Base-by-base conservation (phyloP, 2,329 filamentous ascomycete species). In the Reticulascus tulasneorum region DNA sequence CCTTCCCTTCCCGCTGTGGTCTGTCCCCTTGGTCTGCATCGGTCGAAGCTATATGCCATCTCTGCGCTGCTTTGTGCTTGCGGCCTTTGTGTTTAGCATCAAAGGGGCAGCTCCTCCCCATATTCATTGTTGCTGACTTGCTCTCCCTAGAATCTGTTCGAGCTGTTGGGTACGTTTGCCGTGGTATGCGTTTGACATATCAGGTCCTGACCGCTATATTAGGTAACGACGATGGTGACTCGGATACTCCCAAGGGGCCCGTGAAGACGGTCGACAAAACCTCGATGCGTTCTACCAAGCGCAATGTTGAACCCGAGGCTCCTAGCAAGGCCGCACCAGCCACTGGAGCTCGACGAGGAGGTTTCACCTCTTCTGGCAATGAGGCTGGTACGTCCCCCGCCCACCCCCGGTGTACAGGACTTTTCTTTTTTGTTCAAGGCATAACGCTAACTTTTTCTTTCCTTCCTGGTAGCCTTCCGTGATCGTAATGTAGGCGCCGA, bases 111-210 rank as follows among this genome's bases (percentile, higher is more conserved):
- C n/a, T n/a, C n/a, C n/a, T n/a, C n/a, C n/a, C n/a, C n/a, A n/a
- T n/a, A n/a, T n/a, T n/a, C n/a, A n/a, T n/a, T n/a, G n/a, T n/a
- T n/a, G n/a, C n/a, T n/a, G n/a, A n/a, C n/a, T n/a, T n/a, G n/a
- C n/a, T n/a, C n/a, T n/a, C n/a, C 20, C 24, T 25, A 97, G 93
- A 98, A 98, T 79, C 83, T 86, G 62, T 97, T 86, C 79, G 91
- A 93, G 79, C 84, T 94, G 75, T 88, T 98, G 79, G 91, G 93
- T 97, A 94, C 59, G 68, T 60, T 51, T 46, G 46, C 48, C 46
- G 33, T 47, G 44, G 48, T 43, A 37, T 38, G 42, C 48, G 38
- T 47, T 42, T 33, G 32, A 40, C 37, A 25, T 36, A 33, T n/a
- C 33, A 29, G 35, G 37, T 37, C 40, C 40, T 42, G 37, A 35